Evolutionary conservation across 2,329 filamentous ascomycete species (phyloP).

Genomic region (Neonectria hederae): DNA sequence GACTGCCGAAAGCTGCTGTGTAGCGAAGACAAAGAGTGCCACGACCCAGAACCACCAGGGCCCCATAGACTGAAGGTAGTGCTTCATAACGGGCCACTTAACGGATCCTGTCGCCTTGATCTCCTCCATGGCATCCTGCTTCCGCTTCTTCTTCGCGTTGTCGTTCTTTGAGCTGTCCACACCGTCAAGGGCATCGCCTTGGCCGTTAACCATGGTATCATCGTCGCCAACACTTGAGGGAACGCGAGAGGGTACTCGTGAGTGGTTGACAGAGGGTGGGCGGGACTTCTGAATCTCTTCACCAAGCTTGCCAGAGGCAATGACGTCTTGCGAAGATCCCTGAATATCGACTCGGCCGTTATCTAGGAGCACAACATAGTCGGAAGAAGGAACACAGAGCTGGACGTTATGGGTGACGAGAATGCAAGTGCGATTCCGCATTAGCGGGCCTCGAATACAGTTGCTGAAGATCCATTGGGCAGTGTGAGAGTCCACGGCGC

Average conservation of each 20-base stretch:
- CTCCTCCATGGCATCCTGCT: slow-evolving; percentile 71
- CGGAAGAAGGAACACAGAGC: slow-evolving; percentile 83
- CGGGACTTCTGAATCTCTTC: slow-evolving; percentile 82
- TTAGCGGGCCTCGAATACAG: slow-evolving; percentile 88
- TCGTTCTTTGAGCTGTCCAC: slow-evolving; percentile 57
- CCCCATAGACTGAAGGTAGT: slow-evolving; percentile 94
- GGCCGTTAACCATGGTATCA: slow-evolving; percentile 62
- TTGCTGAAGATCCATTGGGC: slow-evolving; percentile 98
- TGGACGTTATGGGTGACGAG: slow-evolving; percentile 94
- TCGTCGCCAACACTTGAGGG: slow-evolving; percentile 79
- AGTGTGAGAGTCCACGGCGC: slow-evolving; percentile 96
- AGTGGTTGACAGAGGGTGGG: slow-evolving; percentile 74
- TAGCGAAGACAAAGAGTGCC: slow-evolving; percentile 76
- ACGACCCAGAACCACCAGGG: slow-evolving; percentile 93
- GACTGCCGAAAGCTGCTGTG: slow-evolving; percentile 86
- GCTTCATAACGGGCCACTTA: slow-evolving; percentile 83
- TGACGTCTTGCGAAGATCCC: slow-evolving; percentile 80
- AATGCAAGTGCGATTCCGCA: slow-evolving; percentile 89
- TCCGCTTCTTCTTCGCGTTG: slow-evolving; percentile 55
- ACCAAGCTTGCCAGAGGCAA: slow-evolving; percentile 86
- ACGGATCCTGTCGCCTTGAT: slow-evolving; percentile 86
- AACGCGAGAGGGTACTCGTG: slow-evolving; percentile 79
- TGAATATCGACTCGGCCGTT: slow-evolving; percentile 84
- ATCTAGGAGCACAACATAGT: slow-evolving; percentile 84
- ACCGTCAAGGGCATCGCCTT: slow-evolving; percentile 58